phyloP scores from a whole-genome alignment of 2,329 filamentous ascomycete species.

The Aspergillus carbonarius region DNA sequence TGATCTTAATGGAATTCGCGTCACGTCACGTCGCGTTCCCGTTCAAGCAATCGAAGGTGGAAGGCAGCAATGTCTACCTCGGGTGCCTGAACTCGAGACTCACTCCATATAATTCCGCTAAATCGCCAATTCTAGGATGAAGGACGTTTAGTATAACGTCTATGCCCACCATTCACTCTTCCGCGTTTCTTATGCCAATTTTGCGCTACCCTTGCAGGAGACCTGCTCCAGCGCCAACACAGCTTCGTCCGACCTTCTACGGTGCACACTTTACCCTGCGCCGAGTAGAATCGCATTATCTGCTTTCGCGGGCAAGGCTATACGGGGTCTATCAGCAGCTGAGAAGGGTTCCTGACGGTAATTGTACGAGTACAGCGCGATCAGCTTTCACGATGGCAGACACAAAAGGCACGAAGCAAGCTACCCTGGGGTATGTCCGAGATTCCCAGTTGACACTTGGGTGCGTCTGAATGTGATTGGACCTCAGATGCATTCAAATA shows the following conservation, averaged over 20 bases:
- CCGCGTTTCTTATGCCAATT: conserved; percentile 12
- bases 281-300: neutral
- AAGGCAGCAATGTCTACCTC: conserved; percentile 4
- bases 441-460: conserved; percentile 70
- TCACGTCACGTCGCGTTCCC: conserved; percentile 22
- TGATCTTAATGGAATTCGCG: conserved; percentile 20
- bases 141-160: conserved; percentile 12
- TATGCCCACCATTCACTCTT: conserved; percentile 15
- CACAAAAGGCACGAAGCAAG: conserved; percentile 59
- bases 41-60: neutral
- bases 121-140: neutral
- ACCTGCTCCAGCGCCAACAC: conserved; percentile 11
- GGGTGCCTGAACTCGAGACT: neutral
- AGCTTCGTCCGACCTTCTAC: neutral
- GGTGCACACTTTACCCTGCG: neutral
- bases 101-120: neutral
- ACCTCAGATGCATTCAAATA: neutral
- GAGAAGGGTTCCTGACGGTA: neutral
- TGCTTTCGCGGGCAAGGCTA: neutral
- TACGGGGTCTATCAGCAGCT: neutral
- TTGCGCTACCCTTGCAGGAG: conserved; percentile 7
- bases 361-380: neutral
- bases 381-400: conserved; percentile 16
- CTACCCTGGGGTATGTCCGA: conserved; percentile 85
- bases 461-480: conserved; percentile 49